Evolutionary conservation across 345 rosid genomes (phyloP), one percentile per base, ranked within the genome.

Genomic region (Litchi chinensis): DNA sequence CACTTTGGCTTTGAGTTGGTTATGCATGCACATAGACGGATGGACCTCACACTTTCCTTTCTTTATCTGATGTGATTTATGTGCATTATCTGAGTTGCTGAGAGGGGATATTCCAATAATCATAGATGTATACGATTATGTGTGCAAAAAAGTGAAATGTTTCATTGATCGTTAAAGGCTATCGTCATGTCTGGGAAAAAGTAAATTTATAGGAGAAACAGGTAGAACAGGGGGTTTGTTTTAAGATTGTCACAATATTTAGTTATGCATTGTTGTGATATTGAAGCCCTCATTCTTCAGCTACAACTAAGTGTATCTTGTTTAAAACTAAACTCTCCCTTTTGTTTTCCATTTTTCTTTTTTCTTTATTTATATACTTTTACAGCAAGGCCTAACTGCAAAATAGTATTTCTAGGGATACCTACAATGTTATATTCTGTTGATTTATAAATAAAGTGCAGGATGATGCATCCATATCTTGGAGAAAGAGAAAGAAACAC

Each of bases 401-500:
- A 76, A 66, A 57, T 46, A 44, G 39, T n/a, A 22, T 77, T 48
- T 32, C 48, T 67, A 21, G 68, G 62, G n/a, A 68, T 56, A 24
- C n/a, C 40, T 63, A 32, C 67, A 63, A 65, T 83, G 67, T 68
- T 52, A 65, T 80, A 48, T 62, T 71, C 73, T 50, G 62, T 79
- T 81, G 21, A 64, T 88, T 81, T 64, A 37, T 70, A 48, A 86
- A 74, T 89, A 88, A 93, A 87, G 87, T 83, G 89, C 97, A 97
- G 99, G 99, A 97, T 75, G 99, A 97, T 91, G 91, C 95, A 74
- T 94, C 98, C 24, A 82, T 89, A 48, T 89, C 99, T 37, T 94
- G 99, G 99, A 94, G 98, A 79, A 97, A 97, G 89, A 90, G 98
- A 88, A 97, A 94, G 90, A 97, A 97, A 83, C 99, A 97, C 83